A percentile compares a stretch with the other conserved stretches of the same genome.
Conservation (phyloP, 108 stramenopile genomes). For the Seminavis robusta region DNA sequence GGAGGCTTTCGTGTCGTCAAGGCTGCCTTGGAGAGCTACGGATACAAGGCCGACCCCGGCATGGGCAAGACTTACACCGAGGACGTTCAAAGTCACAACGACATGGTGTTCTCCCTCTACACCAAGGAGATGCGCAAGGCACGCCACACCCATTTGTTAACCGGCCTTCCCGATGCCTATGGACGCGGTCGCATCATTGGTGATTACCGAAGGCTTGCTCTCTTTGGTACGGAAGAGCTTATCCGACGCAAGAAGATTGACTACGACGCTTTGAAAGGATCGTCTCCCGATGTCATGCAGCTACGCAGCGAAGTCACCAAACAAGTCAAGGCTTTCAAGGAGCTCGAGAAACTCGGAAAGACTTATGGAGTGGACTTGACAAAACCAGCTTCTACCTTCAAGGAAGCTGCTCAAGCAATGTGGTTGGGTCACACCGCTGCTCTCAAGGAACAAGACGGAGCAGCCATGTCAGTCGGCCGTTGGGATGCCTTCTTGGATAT, state of each 20-base stretch:
- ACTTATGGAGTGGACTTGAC: constrained; percentile 53
- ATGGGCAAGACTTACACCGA: constrained; percentile 42
- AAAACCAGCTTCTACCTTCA: constrained; percentile 44
- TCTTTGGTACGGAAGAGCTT: constrained; percentile 62
- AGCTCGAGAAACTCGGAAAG: constrained; percentile 51
- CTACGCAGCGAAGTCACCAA: constrained; percentile 48
- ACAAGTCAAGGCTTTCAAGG: constrained; percentile 53
- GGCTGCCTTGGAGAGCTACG: constrained; percentile 52
- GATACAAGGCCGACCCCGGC: constrained; percentile 42
- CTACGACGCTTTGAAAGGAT: constrained; percentile 35
- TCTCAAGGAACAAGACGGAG: constrained; percentile 70
- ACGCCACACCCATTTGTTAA: constrained; percentile 60
- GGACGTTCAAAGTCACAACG: constrained; percentile 64
- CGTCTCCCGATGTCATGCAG: constrained; percentile 33
- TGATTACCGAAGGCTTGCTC: constrained; percentile 60
- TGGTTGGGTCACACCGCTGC: constrained; percentile 68
- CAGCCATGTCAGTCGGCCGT: constrained; percentile 63
- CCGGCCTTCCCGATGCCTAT: constrained; percentile 67
- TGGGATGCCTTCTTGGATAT: constrained; percentile 71
- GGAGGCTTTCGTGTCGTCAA: constrained; percentile 54
- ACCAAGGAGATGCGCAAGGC: constrained; percentile 58
- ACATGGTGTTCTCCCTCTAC: constrained; percentile 64
- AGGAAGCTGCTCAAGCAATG: constrained; percentile 55
- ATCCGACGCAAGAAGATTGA: constrained; percentile 54
- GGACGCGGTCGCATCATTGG: constrained; percentile 64